Evolutionary conservation across 805 yeast genomes (phyloP).

Genomic region (Nakazawaea ambrosiae): DNA sequence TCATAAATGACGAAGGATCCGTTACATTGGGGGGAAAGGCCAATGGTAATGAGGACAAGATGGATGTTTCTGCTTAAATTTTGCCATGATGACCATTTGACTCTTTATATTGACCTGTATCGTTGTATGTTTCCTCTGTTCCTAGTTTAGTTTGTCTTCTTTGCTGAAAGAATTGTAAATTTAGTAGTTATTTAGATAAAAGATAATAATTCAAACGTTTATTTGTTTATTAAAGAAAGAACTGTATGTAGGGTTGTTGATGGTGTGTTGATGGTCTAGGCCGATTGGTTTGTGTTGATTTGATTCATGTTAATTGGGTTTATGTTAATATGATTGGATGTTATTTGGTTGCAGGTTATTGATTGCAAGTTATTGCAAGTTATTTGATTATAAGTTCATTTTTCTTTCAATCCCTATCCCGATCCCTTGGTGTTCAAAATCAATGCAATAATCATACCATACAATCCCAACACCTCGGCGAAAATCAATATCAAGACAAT

Average conservation of each 20-base stretch:
- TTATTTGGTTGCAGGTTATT: constrained; percentile 1
- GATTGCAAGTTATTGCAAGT: background rate
- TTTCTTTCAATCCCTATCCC: constrained; percentile 27
- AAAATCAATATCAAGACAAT: constrained; percentile 97
- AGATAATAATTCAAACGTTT: too few relatives aligned
- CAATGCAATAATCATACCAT: constrained; percentile 93
- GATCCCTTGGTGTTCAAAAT: constrained; percentile 87
- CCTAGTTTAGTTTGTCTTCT: too few relatives aligned
- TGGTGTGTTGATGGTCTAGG: too few relatives aligned
- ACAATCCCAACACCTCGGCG: constrained; percentile 97
- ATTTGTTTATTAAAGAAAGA: too few relatives aligned
- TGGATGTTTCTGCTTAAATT: constrained; percentile 28
- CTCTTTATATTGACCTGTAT: too few relatives aligned
- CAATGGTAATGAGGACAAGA: constrained; percentile 22
- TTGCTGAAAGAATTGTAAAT: too few relatives aligned
- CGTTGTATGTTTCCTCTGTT: too few relatives aligned
- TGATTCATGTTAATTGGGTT: constrained; percentile 10
- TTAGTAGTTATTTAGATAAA: too few relatives aligned
- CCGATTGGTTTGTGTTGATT: too few relatives aligned
- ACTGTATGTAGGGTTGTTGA: too few relatives aligned
- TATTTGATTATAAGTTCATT: background rate
- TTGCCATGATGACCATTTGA: too few relatives aligned
- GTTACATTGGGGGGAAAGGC: constrained; percentile 44
- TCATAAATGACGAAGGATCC: constrained; percentile 73
- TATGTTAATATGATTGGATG: too few relatives aligned